A percentile compares a stretch with the other conserved stretches of the same genome.
phyloP scores from a whole-genome alignment of 306 rosid genomes.

The Purshia tridentata region DNA sequence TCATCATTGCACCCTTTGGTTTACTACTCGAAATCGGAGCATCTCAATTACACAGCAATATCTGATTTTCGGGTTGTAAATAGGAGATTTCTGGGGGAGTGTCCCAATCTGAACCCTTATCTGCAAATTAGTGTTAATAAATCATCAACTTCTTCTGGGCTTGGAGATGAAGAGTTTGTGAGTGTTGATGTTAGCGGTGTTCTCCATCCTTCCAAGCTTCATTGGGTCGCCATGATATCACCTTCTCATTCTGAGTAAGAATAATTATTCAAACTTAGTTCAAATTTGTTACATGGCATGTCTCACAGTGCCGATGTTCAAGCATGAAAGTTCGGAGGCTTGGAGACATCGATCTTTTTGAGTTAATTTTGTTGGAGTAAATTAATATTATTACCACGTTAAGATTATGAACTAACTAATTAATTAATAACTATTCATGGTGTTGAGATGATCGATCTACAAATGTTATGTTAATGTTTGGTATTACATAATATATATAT shows the following conservation, averaged over 20 bases:
- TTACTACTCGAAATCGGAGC: slow-evolving; percentile 33
- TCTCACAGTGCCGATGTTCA: no score
- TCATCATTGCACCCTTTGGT: slow-evolving; percentile 31
- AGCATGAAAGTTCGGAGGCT: no score
- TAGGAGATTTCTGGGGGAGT: slow-evolving; percentile 42
- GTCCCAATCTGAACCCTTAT: slow-evolving; percentile 35
- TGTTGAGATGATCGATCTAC: neutral
- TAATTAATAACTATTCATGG: neutral
- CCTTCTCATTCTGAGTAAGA: slow-evolving; percentile 72
- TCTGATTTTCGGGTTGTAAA: slow-evolving; percentile 67
- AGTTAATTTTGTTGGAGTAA: no score
- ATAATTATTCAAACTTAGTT: neutral
- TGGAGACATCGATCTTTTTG: no score
- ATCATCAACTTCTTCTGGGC: slow-evolving; percentile 32
- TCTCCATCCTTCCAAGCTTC: slow-evolving; percentile 33
- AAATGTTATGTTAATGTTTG: neutral
- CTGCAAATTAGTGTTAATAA: slow-evolving; percentile 30
- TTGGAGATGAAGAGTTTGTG: slow-evolving; percentile 53
- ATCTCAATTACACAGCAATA: slow-evolving; percentile 57
- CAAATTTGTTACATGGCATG: no score
- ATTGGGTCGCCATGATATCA: slow-evolving; percentile 91
- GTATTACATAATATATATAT: neutral
- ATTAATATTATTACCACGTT: no score
- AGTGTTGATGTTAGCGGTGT: slow-evolving; percentile 59
- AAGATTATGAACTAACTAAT: no score